phyloP scores from a whole-genome alignment of 129 eudicot species.

The Helianthus annuus region DNA sequence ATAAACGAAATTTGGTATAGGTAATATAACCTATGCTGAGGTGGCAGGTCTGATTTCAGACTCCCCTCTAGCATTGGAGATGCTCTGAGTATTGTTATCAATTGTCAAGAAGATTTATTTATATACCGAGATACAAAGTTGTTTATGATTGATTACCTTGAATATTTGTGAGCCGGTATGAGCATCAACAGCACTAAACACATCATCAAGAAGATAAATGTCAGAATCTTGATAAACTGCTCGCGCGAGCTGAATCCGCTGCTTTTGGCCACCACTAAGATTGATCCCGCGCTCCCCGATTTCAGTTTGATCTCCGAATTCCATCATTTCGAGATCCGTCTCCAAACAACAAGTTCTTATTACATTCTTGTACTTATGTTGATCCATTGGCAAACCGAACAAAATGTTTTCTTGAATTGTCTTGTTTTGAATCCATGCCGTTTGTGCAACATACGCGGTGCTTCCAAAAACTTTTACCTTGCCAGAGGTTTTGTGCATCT shows the following conservation, averaged over 20 bases:
- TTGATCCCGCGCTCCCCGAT: slow-evolving; percentile 93
- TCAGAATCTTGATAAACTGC: slow-evolving; percentile 86
- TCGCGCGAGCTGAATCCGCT: slow-evolving; percentile 78
- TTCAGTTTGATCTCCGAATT: slow-evolving; percentile 69
- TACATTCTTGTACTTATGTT: slow-evolving; percentile 43
- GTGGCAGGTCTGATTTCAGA: too few species aligned
- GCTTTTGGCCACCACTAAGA: slow-evolving; percentile 95
- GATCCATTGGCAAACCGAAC: slow-evolving; percentile 56
- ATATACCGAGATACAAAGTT: background rate
- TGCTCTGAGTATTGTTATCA: too few species aligned
- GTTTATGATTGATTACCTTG: slow-evolving; percentile 33
- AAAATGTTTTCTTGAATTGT: slow-evolving; percentile 67
- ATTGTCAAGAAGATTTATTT: too few species aligned
- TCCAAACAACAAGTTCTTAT: slow-evolving; percentile 52
- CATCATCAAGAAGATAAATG: slow-evolving; percentile 79
- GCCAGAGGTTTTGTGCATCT: slow-evolving; percentile 55
- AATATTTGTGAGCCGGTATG: slow-evolving; percentile 83
- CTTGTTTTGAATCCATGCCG: slow-evolving; percentile 69
- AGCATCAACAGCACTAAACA: slow-evolving; percentile 90
- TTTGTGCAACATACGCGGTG: slow-evolving; percentile 72
- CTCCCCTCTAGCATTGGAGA: too few species aligned
- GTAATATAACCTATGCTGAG: too few species aligned
- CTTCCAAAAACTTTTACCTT: slow-evolving; percentile 48
- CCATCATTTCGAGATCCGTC: slow-evolving; percentile 68
- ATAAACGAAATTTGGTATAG: too few species aligned